phyloP scores from a whole-genome alignment of 148 eudicot species.

The Spergularia marina region DNA sequence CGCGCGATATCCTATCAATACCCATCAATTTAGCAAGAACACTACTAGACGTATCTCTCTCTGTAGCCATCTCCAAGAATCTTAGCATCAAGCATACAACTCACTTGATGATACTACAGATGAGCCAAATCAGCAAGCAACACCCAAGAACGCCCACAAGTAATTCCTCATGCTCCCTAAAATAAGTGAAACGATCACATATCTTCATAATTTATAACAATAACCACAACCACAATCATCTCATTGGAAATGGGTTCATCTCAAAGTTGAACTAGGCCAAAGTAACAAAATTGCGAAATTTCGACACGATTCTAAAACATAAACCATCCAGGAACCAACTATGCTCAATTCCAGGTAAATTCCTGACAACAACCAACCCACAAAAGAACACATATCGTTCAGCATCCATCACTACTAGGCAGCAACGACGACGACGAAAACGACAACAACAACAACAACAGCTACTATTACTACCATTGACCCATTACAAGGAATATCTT shows the following conservation, averaged over 20 bases:
- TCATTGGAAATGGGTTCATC: not conserved
- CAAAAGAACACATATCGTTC: conserved; percentile 2
- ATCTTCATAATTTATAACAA: not conserved
- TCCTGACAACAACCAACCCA: not conserved
- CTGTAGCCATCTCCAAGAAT: conserved; percentile 31
- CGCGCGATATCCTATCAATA: conserved; percentile 31
- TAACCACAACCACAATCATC: not conserved
- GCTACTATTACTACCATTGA: not conserved
- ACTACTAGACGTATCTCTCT: conserved; percentile 45
- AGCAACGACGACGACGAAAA: not conserved
- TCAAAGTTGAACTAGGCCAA: conserved; percentile 1
- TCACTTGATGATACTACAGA: conserved; percentile 3
- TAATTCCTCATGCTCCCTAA: conserved; percentile 14
- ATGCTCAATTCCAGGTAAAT: conserved; percentile 4
- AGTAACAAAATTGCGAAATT: not conserved
- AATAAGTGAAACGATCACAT: not conserved
- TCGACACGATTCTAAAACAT: not conserved
- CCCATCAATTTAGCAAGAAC: conserved; percentile 69
- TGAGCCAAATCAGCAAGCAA: not conserved
- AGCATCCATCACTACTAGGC: not conserved
- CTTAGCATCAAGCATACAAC: not conserved
- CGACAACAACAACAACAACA: not conserved
- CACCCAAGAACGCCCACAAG: not conserved
- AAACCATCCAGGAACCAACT: not conserved
- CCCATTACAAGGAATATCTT: not conserved